Base-by-base conservation (phyloP, 2,329 filamentous ascomycete genomes). In the Diaporthe citri region DNA sequence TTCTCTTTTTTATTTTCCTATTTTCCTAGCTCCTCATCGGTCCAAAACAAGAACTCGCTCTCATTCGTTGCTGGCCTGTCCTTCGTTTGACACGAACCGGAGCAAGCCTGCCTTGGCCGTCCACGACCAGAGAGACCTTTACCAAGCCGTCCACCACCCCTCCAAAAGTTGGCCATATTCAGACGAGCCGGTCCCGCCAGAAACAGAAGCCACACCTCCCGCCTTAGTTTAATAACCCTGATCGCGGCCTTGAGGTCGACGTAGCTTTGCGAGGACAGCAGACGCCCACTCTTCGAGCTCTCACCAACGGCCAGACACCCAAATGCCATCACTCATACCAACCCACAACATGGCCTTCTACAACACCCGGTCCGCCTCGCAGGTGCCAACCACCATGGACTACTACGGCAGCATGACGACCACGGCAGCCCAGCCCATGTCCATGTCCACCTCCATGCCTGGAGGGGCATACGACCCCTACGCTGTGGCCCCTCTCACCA, bases 281-380 rank as follows among this genome's bases (percentile, higher is more conserved):
- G 31, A 20, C 39, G 51, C 74, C 79, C 78, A 43, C 77, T 31
- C 79, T 66, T 76, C 81, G 36, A 82, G 78, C 73, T 78, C 81
- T 62, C 79, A 82, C 72, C 77, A 76, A 70, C 77, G 77, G 69
- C 57, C 77, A 72, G 57, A 64, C 51, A 59, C 79, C 71, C 72
- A 78, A 56, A 78, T 79, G 36, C 77, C 79, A 67, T 75, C 79
- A 55, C 76, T 79, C 70, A 74, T 76, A 17, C 76, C 77, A 15
- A 46, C 52, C 76, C 57, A 73, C 39, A 69, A 77, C 77, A 83
- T 84, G 82, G 76, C 82, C 43, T 84, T 83, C 78, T 84, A 84
- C 76, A 78, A 78, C 60, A 79, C 77, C 60, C 73, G 73, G 66
- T 41, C 59, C 48, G 15, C 51, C 39, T 71, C 64, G 52, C 74